Evolutionary conservation across 306 rosid genomes (phyloP).

Genomic region (Prunus mira): DNA sequence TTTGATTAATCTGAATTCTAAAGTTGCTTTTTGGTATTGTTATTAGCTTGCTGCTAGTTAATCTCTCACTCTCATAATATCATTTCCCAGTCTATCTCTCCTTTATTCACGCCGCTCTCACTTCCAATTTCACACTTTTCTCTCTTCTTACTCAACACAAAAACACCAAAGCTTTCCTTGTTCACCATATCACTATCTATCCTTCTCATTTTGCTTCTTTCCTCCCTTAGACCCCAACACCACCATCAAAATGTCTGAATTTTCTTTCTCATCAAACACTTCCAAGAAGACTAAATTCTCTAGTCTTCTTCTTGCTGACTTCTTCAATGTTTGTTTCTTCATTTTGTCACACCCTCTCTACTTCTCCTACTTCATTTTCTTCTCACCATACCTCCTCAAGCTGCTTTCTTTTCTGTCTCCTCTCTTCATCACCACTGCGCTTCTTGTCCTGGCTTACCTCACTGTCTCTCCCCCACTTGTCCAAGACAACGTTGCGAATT

Average conservation of each 20-base stretch:
- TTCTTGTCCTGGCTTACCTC: slow-evolving; percentile 62
- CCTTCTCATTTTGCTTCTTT: slow-evolving; percentile 1
- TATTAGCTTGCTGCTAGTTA: slow-evolving; percentile 30
- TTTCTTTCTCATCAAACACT: slow-evolving; percentile 41
- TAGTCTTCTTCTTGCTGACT: slow-evolving; percentile 34
- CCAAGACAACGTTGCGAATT: slow-evolving; percentile 16
- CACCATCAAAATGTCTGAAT: slow-evolving; percentile 46
- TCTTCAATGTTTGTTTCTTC: slow-evolving; percentile 50
- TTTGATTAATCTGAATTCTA: slow-evolving; percentile 9
- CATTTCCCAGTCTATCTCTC: slow-evolving; percentile 54
- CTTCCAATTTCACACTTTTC: slow-evolving; percentile 28
- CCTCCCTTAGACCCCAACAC: slow-evolving; percentile 23
- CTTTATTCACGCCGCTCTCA: slow-evolving; percentile 88
- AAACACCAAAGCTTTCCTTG: slow-evolving; percentile 17
- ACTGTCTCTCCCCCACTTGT: slow-evolving; percentile 49
- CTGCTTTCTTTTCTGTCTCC: slow-evolving; percentile 83
- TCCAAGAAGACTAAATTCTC: slow-evolving; percentile 42
- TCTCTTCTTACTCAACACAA: slow-evolving; percentile 19
- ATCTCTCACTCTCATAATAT: not conserved
- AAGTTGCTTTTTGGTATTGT: slow-evolving; percentile 16
- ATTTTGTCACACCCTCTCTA: slow-evolving; percentile 80
- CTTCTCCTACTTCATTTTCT: slow-evolving; percentile 79
- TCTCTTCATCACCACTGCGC: slow-evolving; percentile 67
- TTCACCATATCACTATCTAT: not conserved
- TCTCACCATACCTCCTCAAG: slow-evolving; percentile 74